These are phyloP conservation scores for Tricholomella constricta DNA, from an alignment of 768 basidiomycete genomes.

Conservation along the genomic window DNA sequence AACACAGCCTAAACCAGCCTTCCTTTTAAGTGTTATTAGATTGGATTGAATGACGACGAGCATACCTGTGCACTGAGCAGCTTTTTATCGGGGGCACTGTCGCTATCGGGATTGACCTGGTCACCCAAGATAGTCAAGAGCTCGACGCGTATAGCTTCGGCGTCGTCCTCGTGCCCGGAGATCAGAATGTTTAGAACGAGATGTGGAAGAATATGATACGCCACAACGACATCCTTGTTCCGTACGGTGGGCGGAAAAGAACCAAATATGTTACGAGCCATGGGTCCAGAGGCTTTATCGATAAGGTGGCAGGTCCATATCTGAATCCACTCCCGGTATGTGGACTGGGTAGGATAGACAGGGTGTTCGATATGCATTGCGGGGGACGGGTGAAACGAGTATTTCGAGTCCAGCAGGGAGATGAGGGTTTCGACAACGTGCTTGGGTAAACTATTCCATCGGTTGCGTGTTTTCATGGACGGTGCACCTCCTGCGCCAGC, in stretches of 20 bases:
- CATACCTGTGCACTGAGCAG: slow-evolving; percentile 91
- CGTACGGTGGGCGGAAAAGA: slow-evolving; percentile 78
- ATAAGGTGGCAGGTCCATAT: slow-evolving; percentile 86
- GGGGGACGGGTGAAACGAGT: slow-evolving; percentile 49
- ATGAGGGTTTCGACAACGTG: slow-evolving; percentile 85
- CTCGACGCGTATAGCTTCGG: slow-evolving; percentile 69
- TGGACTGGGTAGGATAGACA: slow-evolving; percentile 73
- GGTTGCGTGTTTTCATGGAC: slow-evolving; percentile 63
- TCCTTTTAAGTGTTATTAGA: not conserved
- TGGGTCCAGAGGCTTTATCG: slow-evolving; percentile 53
- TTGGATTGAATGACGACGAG: not conserved
- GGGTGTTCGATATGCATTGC: slow-evolving; percentile 56
- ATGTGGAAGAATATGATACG: slow-evolving; percentile 88
- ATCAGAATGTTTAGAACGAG: slow-evolving; percentile 85
- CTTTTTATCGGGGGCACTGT: slow-evolving; percentile 73
- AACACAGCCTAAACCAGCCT: slow-evolving; percentile 74
- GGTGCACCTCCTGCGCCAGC: slow-evolving; percentile 51
- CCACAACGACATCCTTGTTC: slow-evolving; percentile 93
- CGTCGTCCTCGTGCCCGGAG: slow-evolving; percentile 65
- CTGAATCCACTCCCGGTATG: slow-evolving; percentile 97
- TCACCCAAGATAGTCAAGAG: slow-evolving; percentile 83
- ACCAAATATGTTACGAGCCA: slow-evolving; percentile 71
- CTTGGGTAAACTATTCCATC: slow-evolving; percentile 82
- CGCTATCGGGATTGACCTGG: slow-evolving; percentile 68
- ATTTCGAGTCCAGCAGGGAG: slow-evolving; percentile 76